phyloP scores from a whole-genome alignment of 169 alveolate genomes.

The Plasmodium billcollinsi region DNA sequence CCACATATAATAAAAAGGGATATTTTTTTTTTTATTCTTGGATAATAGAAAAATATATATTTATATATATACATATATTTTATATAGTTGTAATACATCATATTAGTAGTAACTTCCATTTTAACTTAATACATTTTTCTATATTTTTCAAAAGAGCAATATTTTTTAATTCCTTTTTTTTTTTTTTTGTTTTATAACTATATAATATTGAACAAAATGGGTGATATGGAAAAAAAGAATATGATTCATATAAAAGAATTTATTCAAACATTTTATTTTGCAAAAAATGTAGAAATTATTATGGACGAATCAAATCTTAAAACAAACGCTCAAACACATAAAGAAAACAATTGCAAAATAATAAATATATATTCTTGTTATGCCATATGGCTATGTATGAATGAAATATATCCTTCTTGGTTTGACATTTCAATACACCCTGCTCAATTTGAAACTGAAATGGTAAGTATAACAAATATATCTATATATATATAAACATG shows the following conservation, averaged over 20 bases:
- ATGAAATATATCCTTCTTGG: conserved; percentile 76
- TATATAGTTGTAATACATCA: too few species aligned
- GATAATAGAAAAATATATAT: too few species aligned
- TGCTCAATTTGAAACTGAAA: conserved; percentile 71
- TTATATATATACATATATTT: too few species aligned
- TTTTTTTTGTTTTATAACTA: background rate
- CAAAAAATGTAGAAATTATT: conserved; percentile 62
- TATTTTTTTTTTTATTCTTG: too few species aligned
- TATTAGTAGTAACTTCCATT: too few species aligned
- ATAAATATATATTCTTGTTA: conserved; percentile 60
- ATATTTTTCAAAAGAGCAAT: too few species aligned
- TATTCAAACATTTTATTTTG: conserved; percentile 65
- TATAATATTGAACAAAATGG: conserved; percentile 31
- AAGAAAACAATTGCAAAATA: conserved; percentile 54
- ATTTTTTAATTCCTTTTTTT: background rate
- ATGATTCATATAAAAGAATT: conserved; percentile 52
- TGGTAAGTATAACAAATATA: conserved; percentile 15
- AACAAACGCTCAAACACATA: conserved; percentile 30
- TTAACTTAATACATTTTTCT: too few species aligned
- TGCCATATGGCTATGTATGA: conserved; percentile 76
- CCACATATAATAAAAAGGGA: too few species aligned
- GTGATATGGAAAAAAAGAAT: conserved; percentile 30
- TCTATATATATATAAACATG: too few species aligned
- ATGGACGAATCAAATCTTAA: conserved; percentile 57
- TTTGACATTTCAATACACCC: conserved; percentile 75